Evolutionary conservation across 495 filamentous ascomycete genomes (phyloP), one percentile per base, ranked within the genome.

Genomic region (Chaetomium fimeti): DNA sequence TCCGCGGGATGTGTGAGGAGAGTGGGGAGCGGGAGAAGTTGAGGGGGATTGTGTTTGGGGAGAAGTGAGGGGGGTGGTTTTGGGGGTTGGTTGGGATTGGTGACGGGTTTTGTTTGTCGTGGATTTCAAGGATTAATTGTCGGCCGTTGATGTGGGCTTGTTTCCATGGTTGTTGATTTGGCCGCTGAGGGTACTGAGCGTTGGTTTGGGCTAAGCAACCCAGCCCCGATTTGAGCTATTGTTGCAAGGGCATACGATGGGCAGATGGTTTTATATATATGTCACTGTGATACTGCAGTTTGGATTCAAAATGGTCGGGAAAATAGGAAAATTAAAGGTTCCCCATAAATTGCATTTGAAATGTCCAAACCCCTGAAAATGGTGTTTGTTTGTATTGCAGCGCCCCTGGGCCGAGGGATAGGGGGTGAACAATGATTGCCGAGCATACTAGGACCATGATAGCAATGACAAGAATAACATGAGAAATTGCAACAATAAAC

Each of bases 1-100:
- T 93, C 71, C 78, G 82, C 66, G 86, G 81, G 38, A 85, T 95
- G 84, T 89, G 91, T 53, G 83, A 88, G 66, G 85, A 88, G 74
- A 91, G 87, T 75, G 90, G 89, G 1, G 90, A 92, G 80, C 83
- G 72, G 75, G 82, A 83, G 2, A 78, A 82, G 66, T 62, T 93
- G 68, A 81, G 81, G 65, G 77, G 75, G 55, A 84, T 89, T 66
- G 77, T 85, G 45, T 78, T 76, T 66, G 74, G 74, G 20, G 71
- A 77, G 66, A 53, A 36, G 32, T 27, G 22, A 53, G 12, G n/a
- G 58, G 58, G n/a, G n/a, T 24, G n/a, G n/a, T 32, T 22, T 25
- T 36, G 12, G 18, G 47, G 25, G 2, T 27, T 27, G 20, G 36
- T 16, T 1, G 11, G n/a, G 55, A 45, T 56, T 1, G 32, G 32